A percentile compares a stretch with the other conserved stretches of the same genome.
phyloP scores from a whole-genome alignment of 768 basidiomycete genomes.

The Kwoniella heveanensis region DNA sequence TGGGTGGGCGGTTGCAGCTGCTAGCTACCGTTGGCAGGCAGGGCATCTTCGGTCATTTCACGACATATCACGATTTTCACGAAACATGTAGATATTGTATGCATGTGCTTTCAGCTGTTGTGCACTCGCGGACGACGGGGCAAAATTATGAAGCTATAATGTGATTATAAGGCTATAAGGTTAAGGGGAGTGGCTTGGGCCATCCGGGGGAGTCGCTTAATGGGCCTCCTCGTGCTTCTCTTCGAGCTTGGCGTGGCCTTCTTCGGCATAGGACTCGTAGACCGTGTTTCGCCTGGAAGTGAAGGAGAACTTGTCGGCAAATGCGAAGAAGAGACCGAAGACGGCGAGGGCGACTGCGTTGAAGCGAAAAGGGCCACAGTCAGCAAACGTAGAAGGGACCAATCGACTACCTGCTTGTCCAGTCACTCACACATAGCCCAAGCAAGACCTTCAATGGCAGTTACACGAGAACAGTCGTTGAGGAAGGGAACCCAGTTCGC shows the following conservation, averaged over 20 bases:
- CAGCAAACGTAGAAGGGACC: not conserved
- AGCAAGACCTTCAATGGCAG: conserved; percentile 42
- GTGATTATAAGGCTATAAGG: not conserved
- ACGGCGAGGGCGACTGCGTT: conserved; percentile 67
- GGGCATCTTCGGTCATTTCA: conserved; percentile 7
- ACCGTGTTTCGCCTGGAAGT: conserved; percentile 37
- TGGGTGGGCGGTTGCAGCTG: conserved; percentile 20
- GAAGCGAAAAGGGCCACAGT: not conserved
- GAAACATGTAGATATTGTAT: conserved; percentile 12
- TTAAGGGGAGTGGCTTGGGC: not conserved
- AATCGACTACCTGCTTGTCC: too few relatives aligned
- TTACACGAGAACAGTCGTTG: conserved; percentile 31
- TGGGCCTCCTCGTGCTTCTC: conserved; percentile 14
- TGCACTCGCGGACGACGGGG: too few relatives aligned
- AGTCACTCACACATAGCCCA: conserved; percentile 46
- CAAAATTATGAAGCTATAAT: conserved; percentile 19
- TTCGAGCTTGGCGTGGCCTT: conserved; percentile 16
- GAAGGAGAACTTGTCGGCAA: conserved; percentile 89
- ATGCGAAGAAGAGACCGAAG: conserved; percentile 89
- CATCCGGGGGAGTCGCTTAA: not conserved
- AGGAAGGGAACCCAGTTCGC: conserved; percentile 26
- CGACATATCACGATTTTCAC: conserved; percentile 6
- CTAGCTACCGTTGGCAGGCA: conserved; percentile 3
- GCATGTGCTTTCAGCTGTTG: conserved; percentile 14
- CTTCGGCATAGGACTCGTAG: conserved; percentile 32